Percentiles rank a stretch among this genome's conserved stretches.
These are phyloP conservation scores for Escallonia herrerae DNA, from an alignment of 129 eudicot species.

Conservation along the genomic window DNA sequence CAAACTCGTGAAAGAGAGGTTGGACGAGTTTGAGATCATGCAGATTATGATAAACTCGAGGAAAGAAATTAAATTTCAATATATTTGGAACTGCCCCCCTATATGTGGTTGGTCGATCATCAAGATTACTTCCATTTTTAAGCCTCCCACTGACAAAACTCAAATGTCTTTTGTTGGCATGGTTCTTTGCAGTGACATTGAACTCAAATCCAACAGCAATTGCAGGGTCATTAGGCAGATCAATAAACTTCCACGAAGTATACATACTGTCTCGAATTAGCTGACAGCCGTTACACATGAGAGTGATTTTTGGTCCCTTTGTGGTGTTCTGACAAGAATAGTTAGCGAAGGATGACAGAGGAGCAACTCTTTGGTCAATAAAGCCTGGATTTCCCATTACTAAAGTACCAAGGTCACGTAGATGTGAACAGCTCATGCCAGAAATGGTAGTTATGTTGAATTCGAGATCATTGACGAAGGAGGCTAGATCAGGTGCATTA, in stretches of 20 bases:
- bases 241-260: constrained; percentile 84
- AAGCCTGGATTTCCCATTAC: constrained; percentile 56
- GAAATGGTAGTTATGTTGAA: constrained; percentile 86
- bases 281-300: constrained; percentile 60
- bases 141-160: constrained; percentile 78
- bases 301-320: constrained; percentile 56
- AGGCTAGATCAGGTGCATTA: constrained; percentile 62
- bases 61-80: constrained; percentile 73
- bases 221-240: constrained; percentile 76
- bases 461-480: constrained; percentile 66
- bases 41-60: constrained; percentile 55
- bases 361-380: constrained; percentile 40
- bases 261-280: constrained; percentile 46
- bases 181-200: constrained; percentile 70
- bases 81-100: constrained; percentile 70
- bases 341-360: constrained; percentile 56
- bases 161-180: constrained; percentile 32
- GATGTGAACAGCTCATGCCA: constrained; percentile 70
- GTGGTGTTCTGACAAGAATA: constrained; percentile 77
- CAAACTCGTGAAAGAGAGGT: constrained; percentile 82
- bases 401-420: constrained; percentile 61
- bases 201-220: constrained; percentile 81
- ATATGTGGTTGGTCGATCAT: constrained; percentile 50
- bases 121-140: constrained; percentile 46
- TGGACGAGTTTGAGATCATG: constrained; percentile 76